Evolutionary conservation across 768 basidiomycete genomes (phyloP), one percentile per base, ranked within the genome.

Genomic region (Suillus alpinus): DNA sequence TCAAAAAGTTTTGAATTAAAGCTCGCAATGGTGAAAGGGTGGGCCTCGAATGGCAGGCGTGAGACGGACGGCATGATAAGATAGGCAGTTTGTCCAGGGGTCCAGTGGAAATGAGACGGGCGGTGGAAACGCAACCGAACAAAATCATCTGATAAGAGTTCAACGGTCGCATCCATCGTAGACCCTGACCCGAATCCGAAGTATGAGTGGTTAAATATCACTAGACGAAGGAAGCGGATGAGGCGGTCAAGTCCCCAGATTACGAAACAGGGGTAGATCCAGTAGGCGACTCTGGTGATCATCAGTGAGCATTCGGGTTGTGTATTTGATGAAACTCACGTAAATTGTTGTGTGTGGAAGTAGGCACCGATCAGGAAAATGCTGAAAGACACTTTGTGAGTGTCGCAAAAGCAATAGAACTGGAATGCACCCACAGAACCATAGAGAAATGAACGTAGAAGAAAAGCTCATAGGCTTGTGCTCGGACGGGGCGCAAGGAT

Each of bases 11-110:
- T 34, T 0, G 62, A 58, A 46, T 75, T 69, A 12, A 76, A 69
- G 26, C 74, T 79, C 1, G 82, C 75, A 51, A 86, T 84, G 0
- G 84, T 83, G 69, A 86, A 85, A 12, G 85, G 85, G 59, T 86
- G 84, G 0, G 80, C 71, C 68, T 86, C 80, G 55, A 79, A 75
- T 16, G 80, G 78, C 13, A 75, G 63, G 2, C 64, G 59, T 26
- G 79, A 79, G 12, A 81, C 71, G 13, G 70, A 62, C 5, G 82
- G 82, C 59, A 84, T 71, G n/a, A 75, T 77, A n/a, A 86, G 71
- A 64, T 78, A 84, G 2, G 75, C 79, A 56, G 76, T 77, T 69
- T 86, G 85, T 1, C 84, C 85, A 0, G 85, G 77, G 1, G 68
- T 61, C 80, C 80, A 81, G 39, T 68, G 73, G 77, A 84, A 83